Base-by-base conservation (phyloP, 352 stramenopile genomes). In the Phytopythium litorale region DNA sequence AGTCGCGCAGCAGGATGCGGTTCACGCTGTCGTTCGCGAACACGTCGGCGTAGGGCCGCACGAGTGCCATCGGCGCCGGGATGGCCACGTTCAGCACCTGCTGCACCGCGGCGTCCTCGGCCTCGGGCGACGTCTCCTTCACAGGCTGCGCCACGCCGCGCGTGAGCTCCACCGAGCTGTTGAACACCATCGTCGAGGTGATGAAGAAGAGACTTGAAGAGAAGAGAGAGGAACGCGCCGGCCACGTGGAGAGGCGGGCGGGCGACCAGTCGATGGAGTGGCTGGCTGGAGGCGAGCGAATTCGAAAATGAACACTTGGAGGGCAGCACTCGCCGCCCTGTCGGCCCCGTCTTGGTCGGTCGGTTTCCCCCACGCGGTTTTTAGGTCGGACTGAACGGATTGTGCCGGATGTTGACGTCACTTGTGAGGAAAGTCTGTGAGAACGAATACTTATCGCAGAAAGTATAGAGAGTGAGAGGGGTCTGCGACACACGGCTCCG, bases 11-110 rank as follows among this genome's bases (percentile, higher is more conserved):
- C 28, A 89, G 63, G 38, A 90, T 63, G 40, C 77, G 76, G 54
- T 70, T 64, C 7, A 91, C 67, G 46, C 62, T 75, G 63, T 91
- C 82, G 15, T 80, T 75, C 56, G 88, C 76, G 56, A 84, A 87
- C 54, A 76, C 74, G 18, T 66, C 56, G 7, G 87, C 58, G 68
- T 80, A 75, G 30, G 68, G 58, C 60, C 78, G 79, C 57, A 88
- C 79, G 16, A 72, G 45, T 7, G 65, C 59, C 40, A 86, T 84
- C 3, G 82, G 79, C 3, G 82, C 65, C 2, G 82, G 82, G 56
- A 89, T 81, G 6, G 63, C 38, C 51, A 86, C 77, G 35, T 65
- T 70, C 56, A 70, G 43, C 23, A 79, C 38, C 30, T 76, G 71
- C 23, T 46, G 25, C 37, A 76, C 66, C 53, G 68, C 71, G 21